Base-by-base conservation (phyloP, 352 stramenopile genomes). In the Globisporangium canariense region DNA sequence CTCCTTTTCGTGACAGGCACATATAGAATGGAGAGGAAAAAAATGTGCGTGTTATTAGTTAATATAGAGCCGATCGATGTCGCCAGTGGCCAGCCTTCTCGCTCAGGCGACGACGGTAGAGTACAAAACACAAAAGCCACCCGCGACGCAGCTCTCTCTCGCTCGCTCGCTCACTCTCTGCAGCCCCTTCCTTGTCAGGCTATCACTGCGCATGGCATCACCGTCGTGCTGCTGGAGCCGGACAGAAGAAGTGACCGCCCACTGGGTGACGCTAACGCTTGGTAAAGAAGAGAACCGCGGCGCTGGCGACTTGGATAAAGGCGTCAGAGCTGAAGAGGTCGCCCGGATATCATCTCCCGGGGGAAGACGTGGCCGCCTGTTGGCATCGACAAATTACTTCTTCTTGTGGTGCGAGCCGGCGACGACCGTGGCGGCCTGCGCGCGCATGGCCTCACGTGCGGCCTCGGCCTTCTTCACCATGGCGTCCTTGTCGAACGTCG, bases 321-420 rank as follows among this genome's bases (percentile, higher is more conserved):
- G 30, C 30, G 32, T 58, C 52, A 58, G 52, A 58, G 30, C 52
- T 58, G 34, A 45, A 45, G 52, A 57, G 51, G 51, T 11, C 51
- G 28, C 14, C 8, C 28, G n/a, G 16, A 14, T n/a, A 57, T 7
- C 32, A 28, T 25, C 52, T 58, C 28, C 32, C 45, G 52, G 8
- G 28, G 32, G 8, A 45, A 13, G 34, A 18, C 3, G 13, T 49
- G 16, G 43, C 43, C n/a, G 43, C 5, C 1, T 28, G 25, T 28
- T 28, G 25, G 25, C 25, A 28, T 28, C 25, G 25, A 2, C 25
- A 28, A 28, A 28, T 28, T 70, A 70, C 60, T 70, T 70, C 65
- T 72, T 74, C 65, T 66, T 88, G 74, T 87, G 77, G 64, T 89
- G 79, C 32, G 79, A 81, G 64, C 77, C 77, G 18, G 28, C n/a